phyloP scores from a whole-genome alignment of 345 rosid species.

The Isatis tinctoria region DNA sequence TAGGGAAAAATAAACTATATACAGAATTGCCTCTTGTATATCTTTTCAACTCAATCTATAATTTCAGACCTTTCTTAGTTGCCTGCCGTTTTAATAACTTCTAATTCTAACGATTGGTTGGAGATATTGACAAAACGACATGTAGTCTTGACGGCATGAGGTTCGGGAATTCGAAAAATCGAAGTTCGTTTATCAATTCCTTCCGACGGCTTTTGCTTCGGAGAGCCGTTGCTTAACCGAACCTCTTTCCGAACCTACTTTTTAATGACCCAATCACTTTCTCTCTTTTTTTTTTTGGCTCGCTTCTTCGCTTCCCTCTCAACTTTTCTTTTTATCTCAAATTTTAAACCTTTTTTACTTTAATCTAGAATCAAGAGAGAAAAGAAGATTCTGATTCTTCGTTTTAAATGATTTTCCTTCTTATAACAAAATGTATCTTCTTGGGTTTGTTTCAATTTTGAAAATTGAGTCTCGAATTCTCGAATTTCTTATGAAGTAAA shows the following conservation, averaged over 20 bases:
- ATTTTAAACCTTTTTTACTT: not conserved
- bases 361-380: not conserved
- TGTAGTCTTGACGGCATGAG: not conserved
- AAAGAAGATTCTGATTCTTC: conserved; percentile 14
- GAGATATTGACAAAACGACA: not conserved
- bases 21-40: too few relatives aligned
- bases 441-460: not conserved
- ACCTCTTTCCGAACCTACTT: conserved; percentile 12
- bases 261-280: not conserved
- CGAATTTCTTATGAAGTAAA: not conserved
- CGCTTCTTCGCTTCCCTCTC: conserved; percentile 6
- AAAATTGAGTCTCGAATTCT: not conserved
- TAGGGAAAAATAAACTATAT: too few relatives aligned
- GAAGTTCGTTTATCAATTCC: not conserved
- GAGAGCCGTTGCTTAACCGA: conserved; percentile 13
- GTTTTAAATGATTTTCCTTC: not conserved
- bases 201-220: not conserved
- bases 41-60: too few relatives aligned
- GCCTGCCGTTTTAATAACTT: too few relatives aligned
- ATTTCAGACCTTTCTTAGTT: too few relatives aligned
- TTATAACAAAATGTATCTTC: not conserved
- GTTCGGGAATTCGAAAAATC: not conserved
- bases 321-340: conserved; percentile 6
- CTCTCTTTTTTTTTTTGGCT: not conserved
- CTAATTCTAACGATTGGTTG: not conserved